Evolutionary conservation across 306 rosid genomes (phyloP), one percentile per base, ranked within the genome.

Genomic region (Sesbania bispinosa): DNA sequence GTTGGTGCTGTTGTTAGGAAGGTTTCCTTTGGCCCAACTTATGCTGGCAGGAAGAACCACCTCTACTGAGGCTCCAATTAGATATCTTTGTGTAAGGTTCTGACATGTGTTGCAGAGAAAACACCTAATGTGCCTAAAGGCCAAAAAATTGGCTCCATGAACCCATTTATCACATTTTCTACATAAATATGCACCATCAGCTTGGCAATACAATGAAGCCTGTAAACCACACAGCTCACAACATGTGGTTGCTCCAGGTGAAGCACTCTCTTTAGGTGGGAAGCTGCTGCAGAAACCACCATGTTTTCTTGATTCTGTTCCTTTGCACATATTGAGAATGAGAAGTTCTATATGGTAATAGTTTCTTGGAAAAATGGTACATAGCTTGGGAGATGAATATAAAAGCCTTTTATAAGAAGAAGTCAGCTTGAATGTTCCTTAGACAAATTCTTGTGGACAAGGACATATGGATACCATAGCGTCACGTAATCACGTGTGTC

Each of bases 101-200:
- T 88, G 88, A 21, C 97, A 93, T 27, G 79, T 77, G 11, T 79
- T 70, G 84, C 96, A 93, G 10, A 92, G 89, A 61, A 90, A 80
- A 77, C 91, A 83, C 60, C 98, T 80, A 16, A 85, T 82, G 27
- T 93, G 96, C 39, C 96, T 84, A 7, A 38, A 77, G 29, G 97
- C 92, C 62, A 90, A 81, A 68, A 88, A 85, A 50, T 90, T 90
- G 24, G 97, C 98, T 8, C 69, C 81, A 68, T 93, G 97, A 82
- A 90, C 96, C 85, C 74, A 32, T 60, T 65, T 77, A 71, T 90
- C 98, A 67, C 97, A 87, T 71, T 85, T 82, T 61, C 88, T 62
- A 23, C 98, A 93, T 36, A 93, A 33, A 79, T 79, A 90, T 8
- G 97, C 92, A 51, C 79, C 85, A 71, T 90, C 97, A 19, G 96